phyloP scores from a whole-genome alignment of 345 rosid genomes.

The Eucalyptus polybractea region DNA sequence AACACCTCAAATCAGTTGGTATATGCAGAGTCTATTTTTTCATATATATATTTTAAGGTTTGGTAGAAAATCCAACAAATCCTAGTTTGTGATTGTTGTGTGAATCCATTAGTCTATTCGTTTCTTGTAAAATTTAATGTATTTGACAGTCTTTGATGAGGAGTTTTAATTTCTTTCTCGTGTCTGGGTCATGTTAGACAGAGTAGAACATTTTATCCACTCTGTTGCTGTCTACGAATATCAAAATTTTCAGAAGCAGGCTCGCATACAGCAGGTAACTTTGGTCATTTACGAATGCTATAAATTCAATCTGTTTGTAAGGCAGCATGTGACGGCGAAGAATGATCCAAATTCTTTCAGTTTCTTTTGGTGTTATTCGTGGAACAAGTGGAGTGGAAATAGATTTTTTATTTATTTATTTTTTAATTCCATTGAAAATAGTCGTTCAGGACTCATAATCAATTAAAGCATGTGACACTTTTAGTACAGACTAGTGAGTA shows the following conservation, averaged over 20 bases:
- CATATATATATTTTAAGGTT: neutral
- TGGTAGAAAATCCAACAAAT: neutral
- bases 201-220: constrained; percentile 83
- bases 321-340: neutral
- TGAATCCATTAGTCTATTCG: neutral
- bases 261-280: constrained; percentile 73
- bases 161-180: neutral
- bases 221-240: constrained; percentile 73
- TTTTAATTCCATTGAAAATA: neutral
- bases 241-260: constrained; percentile 87
- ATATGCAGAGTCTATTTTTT: neutral
- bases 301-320: neutral
- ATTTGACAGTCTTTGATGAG: neutral
- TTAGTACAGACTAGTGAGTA: neutral
- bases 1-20: neutral
- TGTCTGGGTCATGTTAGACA: constrained; percentile 57
- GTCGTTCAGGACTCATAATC: neutral
- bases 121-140: neutral
- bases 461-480: neutral
- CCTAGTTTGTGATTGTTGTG: neutral
- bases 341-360: neutral
- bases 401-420: neutral
- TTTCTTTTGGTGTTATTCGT: neutral
- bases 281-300: neutral
- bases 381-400: neutral